phyloP scores from a whole-genome alignment of 1,139 yeast genomes.

The Scheffersomyces insectosa region DNA sequence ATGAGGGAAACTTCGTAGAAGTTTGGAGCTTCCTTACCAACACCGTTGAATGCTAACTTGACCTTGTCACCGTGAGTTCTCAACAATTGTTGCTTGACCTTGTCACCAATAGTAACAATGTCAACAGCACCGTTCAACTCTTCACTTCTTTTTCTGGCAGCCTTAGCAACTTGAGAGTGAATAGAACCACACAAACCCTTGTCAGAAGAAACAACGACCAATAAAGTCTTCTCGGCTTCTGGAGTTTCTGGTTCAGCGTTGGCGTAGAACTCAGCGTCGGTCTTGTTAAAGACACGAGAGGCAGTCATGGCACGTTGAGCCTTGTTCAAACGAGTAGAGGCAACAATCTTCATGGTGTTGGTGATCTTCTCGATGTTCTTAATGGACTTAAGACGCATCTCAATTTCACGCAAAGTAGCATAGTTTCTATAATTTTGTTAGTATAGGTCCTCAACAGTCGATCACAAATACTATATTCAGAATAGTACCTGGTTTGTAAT shows the following conservation, averaged over 20 bases:
- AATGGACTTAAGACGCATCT: constrained; percentile 95
- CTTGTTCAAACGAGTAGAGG: constrained; percentile 93
- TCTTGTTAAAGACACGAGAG: constrained; percentile 80
- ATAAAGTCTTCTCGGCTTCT: constrained; percentile 61
- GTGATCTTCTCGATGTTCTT: constrained; percentile 99
- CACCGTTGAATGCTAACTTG: constrained; percentile 79
- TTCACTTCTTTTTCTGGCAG: constrained; percentile 67
- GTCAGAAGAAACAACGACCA: constrained; percentile 91
- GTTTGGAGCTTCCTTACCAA: constrained; percentile 96
- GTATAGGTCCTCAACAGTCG: constrained; percentile 10
- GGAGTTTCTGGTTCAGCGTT: constrained; percentile 74
- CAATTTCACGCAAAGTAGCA: constrained; percentile 98
- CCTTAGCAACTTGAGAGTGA: constrained; percentile 91
- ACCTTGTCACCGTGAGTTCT: constrained; percentile 77
- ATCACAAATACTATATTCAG: background rate
- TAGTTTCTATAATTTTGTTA: constrained; percentile 60
- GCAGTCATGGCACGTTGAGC: constrained; percentile 95
- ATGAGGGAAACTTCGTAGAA: constrained; percentile 87
- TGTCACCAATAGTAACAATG: constrained; percentile 90
- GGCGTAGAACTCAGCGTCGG: constrained; percentile 76
- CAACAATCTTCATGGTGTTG: constrained; percentile 99
- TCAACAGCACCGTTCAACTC: constrained; percentile 71
- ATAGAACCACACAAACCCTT: constrained; percentile 99
- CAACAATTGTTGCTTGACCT: constrained; percentile 81
- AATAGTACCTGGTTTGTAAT: background rate